Percentiles rank a stretch among this genome's conserved stretches.
Conservation (phyloP, 2,329 filamentous ascomycete genomes). For the Fusarium avenaceum region DNA sequence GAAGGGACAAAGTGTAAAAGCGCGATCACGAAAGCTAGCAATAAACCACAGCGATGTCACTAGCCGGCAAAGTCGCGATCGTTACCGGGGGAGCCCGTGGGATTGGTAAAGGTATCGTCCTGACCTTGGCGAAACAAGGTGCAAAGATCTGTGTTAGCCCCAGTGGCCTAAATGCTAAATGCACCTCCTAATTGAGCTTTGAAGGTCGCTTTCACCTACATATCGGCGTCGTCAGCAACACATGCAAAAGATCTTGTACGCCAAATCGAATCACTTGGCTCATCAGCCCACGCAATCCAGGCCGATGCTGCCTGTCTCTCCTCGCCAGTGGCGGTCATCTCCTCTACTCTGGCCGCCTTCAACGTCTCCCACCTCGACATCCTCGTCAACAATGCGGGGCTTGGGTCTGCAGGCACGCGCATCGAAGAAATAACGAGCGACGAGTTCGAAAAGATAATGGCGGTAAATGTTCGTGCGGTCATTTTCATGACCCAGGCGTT, state of each 20-base stretch:
- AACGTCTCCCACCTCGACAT: not conserved
- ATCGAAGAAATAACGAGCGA: not conserved
- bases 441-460: not conserved
- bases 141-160: conserved; percentile 5
- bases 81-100: conserved; percentile 21
- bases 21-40: too few relatives aligned
- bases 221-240: too few relatives aligned
- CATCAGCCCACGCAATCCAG: not conserved
- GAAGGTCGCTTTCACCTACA: too few relatives aligned
- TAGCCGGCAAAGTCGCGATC: conserved; percentile 12
- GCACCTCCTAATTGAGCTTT: not conserved
- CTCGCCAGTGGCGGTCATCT: not conserved
- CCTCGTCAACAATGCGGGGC: not conserved
- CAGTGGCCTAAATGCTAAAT: not conserved
- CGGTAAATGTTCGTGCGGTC: conserved; percentile 4
- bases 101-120: conserved; percentile 19
- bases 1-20: too few relatives aligned
- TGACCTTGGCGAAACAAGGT: conserved; percentile 14
- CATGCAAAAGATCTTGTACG: too few relatives aligned
- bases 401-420: not conserved
- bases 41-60: too few relatives aligned
- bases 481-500: conserved; percentile 21
- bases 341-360: not conserved
- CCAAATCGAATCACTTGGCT: too few relatives aligned
- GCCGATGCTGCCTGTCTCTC: not conserved